Evolutionary conservation across 2,329 filamentous ascomycete genomes (phyloP), one percentile per base, ranked within the genome.

Genomic region (Aspergillus candidus): DNA sequence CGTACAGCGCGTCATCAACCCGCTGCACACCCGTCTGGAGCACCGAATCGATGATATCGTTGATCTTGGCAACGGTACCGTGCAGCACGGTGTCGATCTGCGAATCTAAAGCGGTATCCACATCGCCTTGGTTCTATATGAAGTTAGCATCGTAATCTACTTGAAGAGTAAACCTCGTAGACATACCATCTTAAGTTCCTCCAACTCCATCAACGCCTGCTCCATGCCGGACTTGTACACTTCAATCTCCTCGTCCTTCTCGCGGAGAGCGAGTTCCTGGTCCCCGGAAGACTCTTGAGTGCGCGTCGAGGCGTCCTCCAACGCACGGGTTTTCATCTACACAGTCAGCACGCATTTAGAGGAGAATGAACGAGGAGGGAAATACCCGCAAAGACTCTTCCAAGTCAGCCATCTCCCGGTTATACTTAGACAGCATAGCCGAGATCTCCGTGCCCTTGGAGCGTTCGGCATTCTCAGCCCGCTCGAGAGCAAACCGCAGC

Each of bases 191-290:
- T 78, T 89, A 51, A 96, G 73, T 61, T 96, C 89, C 61, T 94
- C 91, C 48, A 98, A 76, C 69, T 96, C 90, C 41, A 97, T 79
- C 45, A 98, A 73, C 3, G 91, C 90, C 71, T 97, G 87, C 62
- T 98, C 93, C 88, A 98, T 94, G 58, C 89, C 90, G 36, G 90
- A 88, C 72, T 96, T 95, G 78, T 95, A 95, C 37, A 97, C 90
- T 68, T 97, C 93, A 18, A 98, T 81, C 69, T 98, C 93, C 58
- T 96, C 90, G 63, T 98, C 93, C 73, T 96, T 97, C 52, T 97
- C 93, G 37, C 85, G 84, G 29, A 98, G 76, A 41, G 87, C 77
- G 49, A 84, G 79, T 64, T 96, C 89, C 15, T 95, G 81, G 60
- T 97, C 93, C 1, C 84, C 86, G 64, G 84, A 85, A 34, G 87